Conservation (phyloP, 257 asterid species). For the Rhazya stricta region DNA sequence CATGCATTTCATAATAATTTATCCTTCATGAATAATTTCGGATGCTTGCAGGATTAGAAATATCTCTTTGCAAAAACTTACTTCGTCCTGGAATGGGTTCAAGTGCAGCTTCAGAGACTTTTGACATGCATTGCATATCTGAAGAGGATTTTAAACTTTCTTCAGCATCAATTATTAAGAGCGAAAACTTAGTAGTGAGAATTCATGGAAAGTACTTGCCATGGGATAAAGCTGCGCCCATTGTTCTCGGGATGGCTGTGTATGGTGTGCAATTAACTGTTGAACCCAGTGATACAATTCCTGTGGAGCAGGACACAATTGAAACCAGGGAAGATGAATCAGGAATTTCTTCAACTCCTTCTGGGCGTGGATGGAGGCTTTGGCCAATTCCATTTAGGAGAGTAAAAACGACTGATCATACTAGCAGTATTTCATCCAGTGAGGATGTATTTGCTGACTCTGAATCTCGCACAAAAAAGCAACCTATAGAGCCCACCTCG, state of each 20-base stretch:
- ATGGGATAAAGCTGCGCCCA: constrained; percentile 75
- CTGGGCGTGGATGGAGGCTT: constrained; percentile 84
- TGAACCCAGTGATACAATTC: constrained; percentile 43
- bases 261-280: constrained; percentile 59
- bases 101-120: constrained; percentile 68
- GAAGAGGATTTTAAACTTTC: constrained; percentile 61
- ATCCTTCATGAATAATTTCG: constrained; percentile 6
- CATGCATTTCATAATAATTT: constrained; percentile 3
- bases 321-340: constrained; percentile 42
- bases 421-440: constrained; percentile 40
- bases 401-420: constrained; percentile 64
- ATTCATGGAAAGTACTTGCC: constrained; percentile 67
- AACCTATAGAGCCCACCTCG: constrained; percentile 32
- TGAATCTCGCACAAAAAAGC: constrained; percentile 44
- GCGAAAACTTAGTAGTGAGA: constrained; percentile 65
- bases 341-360: constrained; percentile 40
- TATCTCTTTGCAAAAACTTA: constrained; percentile 69
- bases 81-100: constrained; percentile 82
- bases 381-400: constrained; percentile 94
- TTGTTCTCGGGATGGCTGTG: constrained; percentile 69
- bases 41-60: constrained; percentile 54
- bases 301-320: constrained; percentile 41
- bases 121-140: constrained; percentile 50
- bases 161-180: constrained; percentile 46
- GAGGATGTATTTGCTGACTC: constrained; percentile 65